phyloP scores from a whole-genome alignment of 495 filamentous ascomycete genomes.

The Saxophila tyrrhenica region DNA sequence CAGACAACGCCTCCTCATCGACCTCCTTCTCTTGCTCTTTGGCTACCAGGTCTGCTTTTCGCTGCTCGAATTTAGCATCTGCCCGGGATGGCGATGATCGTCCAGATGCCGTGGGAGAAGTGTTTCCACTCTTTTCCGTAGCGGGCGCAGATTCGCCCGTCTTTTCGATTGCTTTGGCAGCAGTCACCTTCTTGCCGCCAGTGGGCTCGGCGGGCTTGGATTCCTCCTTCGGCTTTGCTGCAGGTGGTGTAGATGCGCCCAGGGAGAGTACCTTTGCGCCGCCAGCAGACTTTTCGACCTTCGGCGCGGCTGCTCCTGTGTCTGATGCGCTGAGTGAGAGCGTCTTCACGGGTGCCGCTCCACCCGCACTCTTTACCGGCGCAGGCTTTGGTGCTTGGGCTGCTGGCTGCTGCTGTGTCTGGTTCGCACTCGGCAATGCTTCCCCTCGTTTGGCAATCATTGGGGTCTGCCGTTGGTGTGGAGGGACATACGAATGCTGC shows the following conservation, averaged over 20 bases:
- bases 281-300: slow-evolving; percentile 35
- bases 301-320: slow-evolving; percentile 34
- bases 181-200: slow-evolving; percentile 56
- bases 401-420: slow-evolving; percentile 25
- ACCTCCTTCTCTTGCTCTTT: slow-evolving; percentile 83
- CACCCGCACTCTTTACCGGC: slow-evolving; percentile 29
- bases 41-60: slow-evolving; percentile 71
- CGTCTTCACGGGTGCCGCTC: slow-evolving; percentile 53
- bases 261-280: slow-evolving; percentile 27
- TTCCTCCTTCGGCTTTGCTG: slow-evolving; percentile 32
- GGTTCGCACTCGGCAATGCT: slow-evolving; percentile 24
- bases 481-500: slow-evolving; percentile 24
- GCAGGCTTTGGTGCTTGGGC: slow-evolving; percentile 37
- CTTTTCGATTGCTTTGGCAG: slow-evolving; percentile 72
- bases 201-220: slow-evolving; percentile 46
- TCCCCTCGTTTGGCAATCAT: slow-evolving; percentile 57
- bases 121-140: slow-evolving; percentile 47
- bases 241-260: slow-evolving; percentile 18
- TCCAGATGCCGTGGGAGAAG: slow-evolving; percentile 69
- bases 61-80: slow-evolving; percentile 41
- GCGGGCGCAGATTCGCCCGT: slow-evolving; percentile 46
- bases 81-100: slow-evolving; percentile 52
- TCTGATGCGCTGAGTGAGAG: slow-evolving; percentile 49
- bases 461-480: slow-evolving; percentile 41
- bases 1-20: slow-evolving; percentile 79